phyloP scores from a whole-genome alignment of 2,329 filamentous ascomycete genomes.

The Penicillium griseofulvum region DNA sequence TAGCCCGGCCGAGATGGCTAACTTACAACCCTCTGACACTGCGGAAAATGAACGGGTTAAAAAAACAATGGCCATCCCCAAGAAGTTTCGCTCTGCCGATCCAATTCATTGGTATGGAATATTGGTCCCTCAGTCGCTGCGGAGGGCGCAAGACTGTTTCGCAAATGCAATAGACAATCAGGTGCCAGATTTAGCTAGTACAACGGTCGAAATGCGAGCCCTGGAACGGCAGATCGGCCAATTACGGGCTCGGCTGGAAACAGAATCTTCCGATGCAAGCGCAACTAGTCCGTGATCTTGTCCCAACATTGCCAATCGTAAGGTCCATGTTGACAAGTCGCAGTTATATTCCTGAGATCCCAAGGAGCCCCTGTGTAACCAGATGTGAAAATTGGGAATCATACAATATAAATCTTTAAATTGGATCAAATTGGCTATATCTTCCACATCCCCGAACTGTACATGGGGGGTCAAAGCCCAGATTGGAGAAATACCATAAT shows the following conservation, averaged over 20 bases:
- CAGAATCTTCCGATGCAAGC: background rate
- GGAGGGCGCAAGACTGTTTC: constrained; percentile 46
- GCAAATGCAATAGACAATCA: constrained; percentile 35
- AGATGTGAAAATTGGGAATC: background rate
- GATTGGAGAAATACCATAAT: background rate
- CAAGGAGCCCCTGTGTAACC: background rate
- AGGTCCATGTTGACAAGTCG: background rate
- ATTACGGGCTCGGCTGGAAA: constrained; percentile 27
- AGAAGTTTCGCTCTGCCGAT: constrained; percentile 34
- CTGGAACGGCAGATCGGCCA: constrained; percentile 41
- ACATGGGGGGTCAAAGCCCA: background rate
- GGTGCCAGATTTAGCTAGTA: constrained; percentile 39
- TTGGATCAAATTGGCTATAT: background rate
- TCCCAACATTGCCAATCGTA: background rate
- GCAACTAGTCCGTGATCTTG: background rate
- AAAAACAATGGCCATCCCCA: constrained; percentile 2
- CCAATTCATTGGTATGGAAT: constrained; percentile 52
- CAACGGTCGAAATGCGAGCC: constrained; percentile 40
- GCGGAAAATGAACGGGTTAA: background rate
- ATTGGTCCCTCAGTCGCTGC: constrained; percentile 45
- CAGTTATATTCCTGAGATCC: background rate
- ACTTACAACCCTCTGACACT: constrained; percentile 2
- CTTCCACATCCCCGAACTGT: background rate
- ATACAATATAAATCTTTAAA: too few relatives aligned
- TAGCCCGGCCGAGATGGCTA: background rate